Evolutionary conservation across 768 basidiomycete genomes (phyloP), one percentile per base, ranked within the genome.

Genomic region (Lactarius deliciosus): DNA sequence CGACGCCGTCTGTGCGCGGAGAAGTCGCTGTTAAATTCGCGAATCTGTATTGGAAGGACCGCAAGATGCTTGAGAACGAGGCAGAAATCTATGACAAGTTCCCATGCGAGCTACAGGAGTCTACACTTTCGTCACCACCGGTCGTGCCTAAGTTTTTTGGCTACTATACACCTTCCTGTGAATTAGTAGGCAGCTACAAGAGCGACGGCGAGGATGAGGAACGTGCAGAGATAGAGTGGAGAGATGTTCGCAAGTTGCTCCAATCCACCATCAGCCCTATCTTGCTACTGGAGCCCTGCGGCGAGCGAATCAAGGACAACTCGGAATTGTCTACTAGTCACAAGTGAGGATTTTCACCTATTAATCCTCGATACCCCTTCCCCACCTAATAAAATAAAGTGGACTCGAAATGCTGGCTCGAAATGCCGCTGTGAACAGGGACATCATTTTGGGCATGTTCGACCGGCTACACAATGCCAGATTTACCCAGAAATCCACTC

Each of bases 71-170:
- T 32, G 53, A 61, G 43, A 68, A 75, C 45, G 83, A 86, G 70
- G 82, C 81, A 8, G 68, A 64, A 32, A 81, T 80, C 57, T 86
- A 85, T 70, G 75, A 80, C 70, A 41, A 45, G 1, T 81, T 86
- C 71, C 80, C 82, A 2, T 59, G 65, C 15, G 79, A 83, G 64
- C 75, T 84, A 57, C 81, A 79, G 68, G 74, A 84, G 71, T 81
- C 83, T 56, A 85, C 80, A 80, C 80, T 72, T 65, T 79, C 81
- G 0, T 83, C 84, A 3, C 76, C 78, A 8, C 79, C 87, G 0
- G 57, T 87, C 57, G 82, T 85, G 3, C 87, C 88, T 0, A 85
- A 87, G 72, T 89, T 82, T 73, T 89, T 85, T 69, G 87, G 88
- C 1, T 85, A 84, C 74, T 89, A 88, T 69, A 72, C 70, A 0